Percentiles rank a stretch among this genome's conserved stretches.
These are phyloP conservation scores for Ogataea minuta DNA, from an alignment of 805 yeast species.

Conservation along the genomic window DNA sequence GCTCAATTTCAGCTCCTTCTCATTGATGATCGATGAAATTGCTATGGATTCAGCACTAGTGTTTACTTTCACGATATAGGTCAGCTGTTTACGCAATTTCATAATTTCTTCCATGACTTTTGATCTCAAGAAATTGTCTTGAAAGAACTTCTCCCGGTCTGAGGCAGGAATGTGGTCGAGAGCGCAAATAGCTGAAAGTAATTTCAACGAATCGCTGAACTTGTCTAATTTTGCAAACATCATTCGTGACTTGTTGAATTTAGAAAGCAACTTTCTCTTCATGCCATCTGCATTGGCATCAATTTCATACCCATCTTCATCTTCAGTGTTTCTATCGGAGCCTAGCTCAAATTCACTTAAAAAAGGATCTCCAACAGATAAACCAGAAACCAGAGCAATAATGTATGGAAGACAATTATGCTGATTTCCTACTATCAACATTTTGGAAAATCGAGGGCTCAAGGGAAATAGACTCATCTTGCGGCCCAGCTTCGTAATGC, in stretches of 20 bases:
- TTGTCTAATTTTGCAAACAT: conserved; percentile 68
- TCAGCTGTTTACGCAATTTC: conserved; percentile 77
- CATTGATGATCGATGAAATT: conserved; percentile 36
- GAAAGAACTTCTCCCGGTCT: conserved; percentile 46
- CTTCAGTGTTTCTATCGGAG: conserved; percentile 43
- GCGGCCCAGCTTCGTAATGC: conserved; percentile 74
- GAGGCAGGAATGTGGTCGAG: conserved; percentile 67
- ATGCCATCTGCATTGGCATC: conserved; percentile 37
- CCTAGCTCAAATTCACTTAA: conserved; percentile 74
- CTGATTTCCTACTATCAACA: conserved; percentile 85
- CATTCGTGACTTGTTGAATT: conserved; percentile 57
- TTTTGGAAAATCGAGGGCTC: conserved; percentile 90
- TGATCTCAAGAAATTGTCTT: conserved; percentile 64
- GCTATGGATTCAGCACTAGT: conserved; percentile 62
- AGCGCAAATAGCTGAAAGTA: conserved; percentile 84
- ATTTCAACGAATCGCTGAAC: conserved; percentile 69
- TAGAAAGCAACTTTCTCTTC: conserved; percentile 43
- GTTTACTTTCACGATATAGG: conserved; percentile 67
- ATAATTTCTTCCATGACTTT: conserved; percentile 83
- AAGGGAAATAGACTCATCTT: conserved; percentile 90
- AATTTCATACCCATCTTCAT: conserved; percentile 37
- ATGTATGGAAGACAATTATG: conserved; percentile 80
- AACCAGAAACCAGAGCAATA: conserved; percentile 87
- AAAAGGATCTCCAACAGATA: conserved; percentile 93
- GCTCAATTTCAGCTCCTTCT: conserved; percentile 49